These are phyloP conservation scores for Diutina sp. DNA, from an alignment of 1,139 yeast genomes.

Conservation along the genomic window DNA sequence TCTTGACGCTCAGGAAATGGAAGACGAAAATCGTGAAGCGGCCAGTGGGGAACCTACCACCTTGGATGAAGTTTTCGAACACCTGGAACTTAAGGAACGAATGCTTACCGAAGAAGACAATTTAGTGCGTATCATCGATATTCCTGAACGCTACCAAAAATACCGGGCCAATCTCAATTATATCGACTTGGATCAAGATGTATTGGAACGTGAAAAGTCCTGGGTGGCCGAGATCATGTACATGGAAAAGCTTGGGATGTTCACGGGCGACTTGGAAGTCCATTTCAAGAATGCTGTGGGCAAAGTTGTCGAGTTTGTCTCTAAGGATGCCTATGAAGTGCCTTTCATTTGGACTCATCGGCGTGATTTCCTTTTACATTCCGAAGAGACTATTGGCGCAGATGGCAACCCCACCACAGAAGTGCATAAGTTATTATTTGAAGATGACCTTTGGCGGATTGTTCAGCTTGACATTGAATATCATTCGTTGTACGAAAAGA, in stretches of 20 bases:
- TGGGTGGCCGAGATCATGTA: slow-evolving; percentile 62
- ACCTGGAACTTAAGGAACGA: slow-evolving; percentile 80
- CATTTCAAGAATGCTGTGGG: slow-evolving; percentile 65
- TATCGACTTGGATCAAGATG: slow-evolving; percentile 57
- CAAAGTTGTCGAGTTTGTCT: slow-evolving; percentile 65
- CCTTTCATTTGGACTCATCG: slow-evolving; percentile 97
- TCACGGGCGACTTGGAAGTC: slow-evolving; percentile 28
- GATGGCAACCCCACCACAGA: slow-evolving; percentile 24
- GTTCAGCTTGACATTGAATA: slow-evolving; percentile 78
- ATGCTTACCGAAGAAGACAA: slow-evolving; percentile 91
- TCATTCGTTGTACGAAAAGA: slow-evolving; percentile 74
- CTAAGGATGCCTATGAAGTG: slow-evolving; percentile 74
- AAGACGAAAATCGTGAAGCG: slow-evolving; percentile 44
- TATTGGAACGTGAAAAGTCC: slow-evolving; percentile 55
- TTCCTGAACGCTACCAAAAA: slow-evolving; percentile 87
- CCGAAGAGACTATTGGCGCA: slow-evolving; percentile 39
- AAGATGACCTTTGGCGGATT: slow-evolving; percentile 89
- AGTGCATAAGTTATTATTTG: slow-evolving; percentile 47
- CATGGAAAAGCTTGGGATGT: slow-evolving; percentile 32
- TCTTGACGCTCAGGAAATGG: slow-evolving; percentile 74
- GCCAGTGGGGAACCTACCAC: slow-evolving; percentile 48
- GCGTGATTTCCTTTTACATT: slow-evolving; percentile 66
- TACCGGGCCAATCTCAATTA: slow-evolving; percentile 51
- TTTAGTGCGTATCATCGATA: slow-evolving; percentile 70
- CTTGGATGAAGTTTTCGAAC: slow-evolving; percentile 86